phyloP scores from a whole-genome alignment of 306 rosid species.

The Vigna radiata region DNA sequence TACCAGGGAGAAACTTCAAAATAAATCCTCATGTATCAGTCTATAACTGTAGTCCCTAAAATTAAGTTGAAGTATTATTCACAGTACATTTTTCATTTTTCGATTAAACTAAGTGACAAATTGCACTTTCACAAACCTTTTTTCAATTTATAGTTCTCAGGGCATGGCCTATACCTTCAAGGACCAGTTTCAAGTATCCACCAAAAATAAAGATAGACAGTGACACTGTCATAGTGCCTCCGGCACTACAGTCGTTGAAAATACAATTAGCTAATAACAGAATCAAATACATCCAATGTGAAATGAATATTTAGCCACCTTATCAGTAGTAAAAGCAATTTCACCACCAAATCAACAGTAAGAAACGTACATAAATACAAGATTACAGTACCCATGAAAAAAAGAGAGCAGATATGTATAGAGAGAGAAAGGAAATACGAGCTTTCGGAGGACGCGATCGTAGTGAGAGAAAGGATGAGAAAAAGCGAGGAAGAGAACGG shows the following conservation, averaged over 20 bases:
- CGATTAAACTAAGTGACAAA: background rate
- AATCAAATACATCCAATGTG: constrained; percentile 7
- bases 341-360: constrained; percentile 1
- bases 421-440: constrained; percentile 51
- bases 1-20: too few species aligned
- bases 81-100: too few species aligned
- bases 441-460: constrained; percentile 82
- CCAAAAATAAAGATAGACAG: background rate
- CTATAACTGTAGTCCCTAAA: background rate
- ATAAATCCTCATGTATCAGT: too few species aligned
- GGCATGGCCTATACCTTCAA: background rate
- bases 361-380: background rate
- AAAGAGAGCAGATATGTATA: background rate
- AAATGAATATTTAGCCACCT: background rate
- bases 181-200: background rate
- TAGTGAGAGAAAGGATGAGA: constrained; percentile 80
- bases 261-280: background rate
- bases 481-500: constrained; percentile 75
- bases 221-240: background rate
- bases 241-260: background rate
- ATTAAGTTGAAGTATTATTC: background rate
- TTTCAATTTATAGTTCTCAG: background rate
- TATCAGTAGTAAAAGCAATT: constrained; percentile 4
- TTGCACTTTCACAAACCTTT: background rate
- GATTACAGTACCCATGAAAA: background rate